These are phyloP conservation scores for Nicotiana attenuata DNA, from an alignment of 257 asterid genomes.

Conservation along the genomic window DNA sequence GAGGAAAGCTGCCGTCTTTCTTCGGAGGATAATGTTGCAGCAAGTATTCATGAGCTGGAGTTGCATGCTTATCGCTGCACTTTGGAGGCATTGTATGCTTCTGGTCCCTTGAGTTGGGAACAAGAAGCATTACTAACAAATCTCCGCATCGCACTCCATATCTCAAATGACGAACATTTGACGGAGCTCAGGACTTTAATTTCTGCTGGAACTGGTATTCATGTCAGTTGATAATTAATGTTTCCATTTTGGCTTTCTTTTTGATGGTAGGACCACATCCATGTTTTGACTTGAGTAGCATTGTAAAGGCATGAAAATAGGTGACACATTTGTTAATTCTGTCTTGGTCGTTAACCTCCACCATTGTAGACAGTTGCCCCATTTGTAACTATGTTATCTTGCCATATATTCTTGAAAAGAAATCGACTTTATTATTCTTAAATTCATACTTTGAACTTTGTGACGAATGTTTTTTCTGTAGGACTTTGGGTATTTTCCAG, in stretches of 20 bases:
- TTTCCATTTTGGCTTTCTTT: conserved; percentile 5
- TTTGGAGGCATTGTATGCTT: conserved; percentile 47
- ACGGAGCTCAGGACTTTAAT: conserved; percentile 39
- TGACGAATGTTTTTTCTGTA: not conserved
- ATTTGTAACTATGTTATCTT: conserved; percentile 21
- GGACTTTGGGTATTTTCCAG: not conserved
- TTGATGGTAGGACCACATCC: conserved; percentile 13
- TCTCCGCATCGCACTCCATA: conserved; percentile 47
- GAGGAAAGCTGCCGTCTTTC: conserved; percentile 11
- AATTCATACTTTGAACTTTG: conserved; percentile 1
- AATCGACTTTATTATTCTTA: not conserved
- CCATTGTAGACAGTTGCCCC: conserved; percentile 4
- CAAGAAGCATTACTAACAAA: conserved; percentile 44
- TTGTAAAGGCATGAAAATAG: conserved; percentile 19
- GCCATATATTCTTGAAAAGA: conserved; percentile 15
- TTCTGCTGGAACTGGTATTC: conserved; percentile 23
- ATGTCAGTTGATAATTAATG: conserved; percentile 13
- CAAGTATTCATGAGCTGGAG: conserved; percentile 40
- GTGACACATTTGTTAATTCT: conserved; percentile 6
- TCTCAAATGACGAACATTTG: conserved; percentile 47
- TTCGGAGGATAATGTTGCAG: conserved; percentile 20
- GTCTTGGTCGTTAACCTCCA: conserved; percentile 11
- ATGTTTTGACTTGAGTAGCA: conserved; percentile 5
- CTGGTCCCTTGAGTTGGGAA: conserved; percentile 54
- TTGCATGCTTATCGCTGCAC: conserved; percentile 47